Percentiles rank a stretch among this genome's conserved stretches.
Evolutionary conservation across 805 yeast species (phyloP).

Genomic region (Lipomyces lipofer): DNA sequence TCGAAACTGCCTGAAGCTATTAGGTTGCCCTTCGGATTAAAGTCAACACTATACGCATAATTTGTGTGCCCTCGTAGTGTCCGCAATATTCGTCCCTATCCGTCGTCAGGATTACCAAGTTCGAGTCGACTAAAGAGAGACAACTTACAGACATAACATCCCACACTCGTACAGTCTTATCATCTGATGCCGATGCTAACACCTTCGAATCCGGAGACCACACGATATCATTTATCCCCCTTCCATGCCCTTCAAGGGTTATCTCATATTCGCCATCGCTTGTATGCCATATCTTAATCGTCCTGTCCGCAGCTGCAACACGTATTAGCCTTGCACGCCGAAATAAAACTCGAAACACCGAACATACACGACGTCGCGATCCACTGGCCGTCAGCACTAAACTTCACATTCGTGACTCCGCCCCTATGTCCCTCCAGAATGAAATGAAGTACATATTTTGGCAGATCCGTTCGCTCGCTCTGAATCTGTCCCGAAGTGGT

Average conservation of each 20-base stretch:
- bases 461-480: slow-evolving; percentile 1
- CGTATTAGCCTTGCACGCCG: not conserved
- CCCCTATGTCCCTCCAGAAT: slow-evolving; percentile 23
- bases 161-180: slow-evolving; percentile 76
- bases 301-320: slow-evolving; percentile 45
- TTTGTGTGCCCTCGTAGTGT: slow-evolving; percentile 76
- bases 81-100: slow-evolving; percentile 37
- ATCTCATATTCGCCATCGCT: slow-evolving; percentile 43
- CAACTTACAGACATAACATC: slow-evolving; percentile 51
- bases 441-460: slow-evolving; percentile 8
- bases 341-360: too few species aligned
- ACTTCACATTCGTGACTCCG: slow-evolving; percentile 21
- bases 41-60: slow-evolving; percentile 71
- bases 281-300: slow-evolving; percentile 59
- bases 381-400: slow-evolving; percentile 26
- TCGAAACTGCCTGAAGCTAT: slow-evolving; percentile 83
- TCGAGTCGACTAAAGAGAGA: not conserved
- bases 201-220: slow-evolving; percentile 76
- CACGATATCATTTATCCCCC: slow-evolving; percentile 70
- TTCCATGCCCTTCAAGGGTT: slow-evolving; percentile 56
- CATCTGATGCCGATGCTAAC: slow-evolving; percentile 85
- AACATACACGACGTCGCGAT: slow-evolving; percentile 29
- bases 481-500: not conserved
- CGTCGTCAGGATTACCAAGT: not conserved
- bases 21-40: slow-evolving; percentile 72